Base-by-base conservation (phyloP, 257 asterid genomes). In the Handroanthus guayacan region DNA sequence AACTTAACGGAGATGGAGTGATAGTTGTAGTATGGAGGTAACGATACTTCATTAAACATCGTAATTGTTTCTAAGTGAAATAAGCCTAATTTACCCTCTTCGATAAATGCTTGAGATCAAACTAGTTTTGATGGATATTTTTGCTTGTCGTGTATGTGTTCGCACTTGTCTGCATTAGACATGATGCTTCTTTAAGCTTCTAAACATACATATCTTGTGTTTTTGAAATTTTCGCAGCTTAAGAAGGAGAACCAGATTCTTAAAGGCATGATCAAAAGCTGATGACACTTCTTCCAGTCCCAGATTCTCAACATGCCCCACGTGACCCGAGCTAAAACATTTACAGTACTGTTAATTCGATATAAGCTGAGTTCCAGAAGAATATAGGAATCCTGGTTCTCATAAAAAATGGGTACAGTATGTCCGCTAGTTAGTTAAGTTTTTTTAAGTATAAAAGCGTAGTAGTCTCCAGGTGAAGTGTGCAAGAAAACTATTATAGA, bases 181-280 rank as follows among this genome's bases (percentile, higher is more conserved):
- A 41, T 43, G 63, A 71, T 71, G 13, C 20, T 63, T 69, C 52
- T 41, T 45, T 44, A 38, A 74, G 74, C 17, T 77, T 13, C 67
- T 55, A 25, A 63, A 61, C 63, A 52, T 8, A 68, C 51, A n/a
- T 51, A 16, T 18, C 11, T 69, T 37, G 47, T 69, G 75, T 75
- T 76, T 67, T 67, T 5, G 63, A 77, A 62, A 0, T 79, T 18
- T 18, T 43, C 67, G 70, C 90, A 91, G 97, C 84, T 89, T 66
- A 84, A 60, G 79, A 76, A 60, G 83, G 89, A 85, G 84, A 88
- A 81, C 54, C 72, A 64, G 52, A 43, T 76, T 70, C 96, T 91
- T 17, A 82, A 74, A 79, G 67, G 81, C 87, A 57, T 76, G 81
- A 64, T 78, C 81, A 77, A 58, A 72, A 47, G 78, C 82, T 79